A percentile compares a stretch with the other conserved stretches of the same genome.
Conservation (phyloP, 306 rosid genomes). For the Vachellia pachyceras region DNA sequence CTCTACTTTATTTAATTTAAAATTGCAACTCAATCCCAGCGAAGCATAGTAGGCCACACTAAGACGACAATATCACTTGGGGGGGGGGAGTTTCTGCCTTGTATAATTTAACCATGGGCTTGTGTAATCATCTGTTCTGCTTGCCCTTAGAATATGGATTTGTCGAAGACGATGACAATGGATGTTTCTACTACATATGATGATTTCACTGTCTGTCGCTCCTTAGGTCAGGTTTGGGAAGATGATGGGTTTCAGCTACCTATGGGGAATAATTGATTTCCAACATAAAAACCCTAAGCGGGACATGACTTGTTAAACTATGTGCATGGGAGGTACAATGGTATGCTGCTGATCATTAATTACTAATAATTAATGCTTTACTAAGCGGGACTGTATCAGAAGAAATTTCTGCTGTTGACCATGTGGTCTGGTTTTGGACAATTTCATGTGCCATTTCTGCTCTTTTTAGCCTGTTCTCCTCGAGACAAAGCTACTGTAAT, state of each 20-base stretch:
- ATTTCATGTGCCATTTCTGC: conserved; percentile 26
- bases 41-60: neutral
- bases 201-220: conserved; percentile 25
- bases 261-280: conserved; percentile 12
- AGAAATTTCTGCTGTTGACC: conserved; percentile 7
- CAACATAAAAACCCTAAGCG: conserved; percentile 11
- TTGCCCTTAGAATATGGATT: conserved; percentile 9
- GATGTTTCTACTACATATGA: conserved; percentile 21
- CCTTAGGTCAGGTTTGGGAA: neutral
- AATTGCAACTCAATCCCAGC: neutral
- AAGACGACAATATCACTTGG: neutral
- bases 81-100: neutral
- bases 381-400: conserved; percentile 11
- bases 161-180: conserved; percentile 11
- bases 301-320: conserved; percentile 11
- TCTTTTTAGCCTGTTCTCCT: conserved; percentile 14
- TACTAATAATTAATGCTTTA: neutral
- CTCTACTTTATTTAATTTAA: neutral
- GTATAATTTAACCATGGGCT: conserved; percentile 21
- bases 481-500: neutral
- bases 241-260: conserved; percentile 7
- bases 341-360: conserved; percentile 11
- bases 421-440: conserved; percentile 17
- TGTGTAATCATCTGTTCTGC: conserved; percentile 32
- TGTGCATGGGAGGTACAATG: neutral